Percentiles rank a stretch among this genome's conserved stretches.
These are phyloP conservation scores for Paraconiothyrium sp. DNA, from an alignment of 2,329 filamentous ascomycete genomes.

Conservation along the genomic window DNA sequence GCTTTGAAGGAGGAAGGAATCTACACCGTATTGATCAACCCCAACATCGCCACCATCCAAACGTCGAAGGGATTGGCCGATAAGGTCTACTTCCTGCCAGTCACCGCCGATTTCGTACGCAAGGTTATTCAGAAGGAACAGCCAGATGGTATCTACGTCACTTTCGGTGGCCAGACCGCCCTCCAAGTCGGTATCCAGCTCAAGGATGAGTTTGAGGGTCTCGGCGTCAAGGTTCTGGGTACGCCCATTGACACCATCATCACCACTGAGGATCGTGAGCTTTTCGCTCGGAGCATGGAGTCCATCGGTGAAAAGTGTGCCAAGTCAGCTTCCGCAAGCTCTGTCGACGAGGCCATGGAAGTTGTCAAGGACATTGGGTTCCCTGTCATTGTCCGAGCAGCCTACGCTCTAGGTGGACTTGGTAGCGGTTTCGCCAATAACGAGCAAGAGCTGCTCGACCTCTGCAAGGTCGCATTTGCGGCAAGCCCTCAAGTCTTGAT, in stretches of 20 bases:
- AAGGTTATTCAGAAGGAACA: slow-evolving; percentile 96
- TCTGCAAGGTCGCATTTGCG: slow-evolving; percentile 94
- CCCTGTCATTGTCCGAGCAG: slow-evolving; percentile 95
- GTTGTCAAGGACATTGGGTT: slow-evolving; percentile 92
- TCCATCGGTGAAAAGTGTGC: slow-evolving; percentile 98
- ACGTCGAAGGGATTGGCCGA: slow-evolving; percentile 97
- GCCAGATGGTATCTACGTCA: slow-evolving; percentile 96
- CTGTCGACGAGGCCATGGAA: slow-evolving; percentile 84
- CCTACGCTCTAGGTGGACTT: slow-evolving; percentile 93
- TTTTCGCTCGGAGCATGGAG: slow-evolving; percentile 98
- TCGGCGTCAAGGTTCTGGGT: slow-evolving; percentile 93
- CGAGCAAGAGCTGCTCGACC: slow-evolving; percentile 79
- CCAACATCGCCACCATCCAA: slow-evolving; percentile 98
- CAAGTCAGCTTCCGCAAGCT: slow-evolving; percentile 93
- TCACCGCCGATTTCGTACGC: slow-evolving; percentile 95
- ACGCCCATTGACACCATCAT: slow-evolving; percentile 98
- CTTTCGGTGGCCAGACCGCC: slow-evolving; percentile 96
- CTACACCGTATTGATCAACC: slow-evolving; percentile 98
- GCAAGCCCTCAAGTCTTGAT: slow-evolving; percentile 96
- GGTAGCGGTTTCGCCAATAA: slow-evolving; percentile 96
- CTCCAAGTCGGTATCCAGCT: slow-evolving; percentile 96
- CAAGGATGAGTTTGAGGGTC: slow-evolving; percentile 92
- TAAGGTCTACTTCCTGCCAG: slow-evolving; percentile 98
- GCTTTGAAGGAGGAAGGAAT: slow-evolving; percentile 97
- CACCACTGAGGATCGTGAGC: slow-evolving; percentile 96